Evolutionary conservation across 805 yeast species (phyloP).

Genomic region (Saccharomycopsis sp.): DNA sequence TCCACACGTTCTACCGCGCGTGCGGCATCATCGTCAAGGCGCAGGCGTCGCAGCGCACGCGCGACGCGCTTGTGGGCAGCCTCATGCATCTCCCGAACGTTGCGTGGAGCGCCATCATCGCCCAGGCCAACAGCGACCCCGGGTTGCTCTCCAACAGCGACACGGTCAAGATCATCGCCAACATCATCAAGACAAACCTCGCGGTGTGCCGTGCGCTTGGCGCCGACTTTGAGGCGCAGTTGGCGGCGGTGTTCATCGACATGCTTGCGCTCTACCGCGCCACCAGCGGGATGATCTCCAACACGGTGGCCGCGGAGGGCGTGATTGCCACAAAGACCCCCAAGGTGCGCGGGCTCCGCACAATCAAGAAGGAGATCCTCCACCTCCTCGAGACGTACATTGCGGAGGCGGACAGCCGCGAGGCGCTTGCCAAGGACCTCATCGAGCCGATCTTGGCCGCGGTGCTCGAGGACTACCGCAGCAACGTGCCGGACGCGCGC

Average conservation of each 20-base stretch:
- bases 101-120: conserved; percentile 90
- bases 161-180: conserved; percentile 87
- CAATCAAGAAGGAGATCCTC: conserved; percentile 90
- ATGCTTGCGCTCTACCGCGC: conserved; percentile 87
- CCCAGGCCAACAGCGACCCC: conserved; percentile 80
- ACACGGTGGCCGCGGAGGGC: conserved; percentile 73
- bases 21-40: conserved; percentile 92
- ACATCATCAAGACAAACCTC: conserved; percentile 90
- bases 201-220: conserved; percentile 94
- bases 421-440: conserved; percentile 76
- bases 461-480: conserved; percentile 80
- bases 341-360: conserved; percentile 88
- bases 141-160: conserved; percentile 69
- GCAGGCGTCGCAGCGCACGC: conserved; percentile 60
- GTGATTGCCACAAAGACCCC: conserved; percentile 91
- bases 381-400: conserved; percentile 85
- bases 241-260: conserved; percentile 79
- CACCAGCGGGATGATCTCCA: conserved; percentile 78
- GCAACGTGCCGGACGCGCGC: conserved; percentile 91
- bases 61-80: conserved; percentile 66
- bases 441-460: conserved; percentile 79
- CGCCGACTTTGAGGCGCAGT: conserved; percentile 81
- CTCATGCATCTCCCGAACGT: conserved; percentile 88
- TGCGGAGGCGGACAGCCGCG: conserved; percentile 76
- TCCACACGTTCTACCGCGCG: conserved; percentile 95